Evolutionary conservation across 2,329 filamentous ascomycete species (phyloP), one percentile per base, ranked within the genome.

Genomic region (Colletotrichum orchidophilum): DNA sequence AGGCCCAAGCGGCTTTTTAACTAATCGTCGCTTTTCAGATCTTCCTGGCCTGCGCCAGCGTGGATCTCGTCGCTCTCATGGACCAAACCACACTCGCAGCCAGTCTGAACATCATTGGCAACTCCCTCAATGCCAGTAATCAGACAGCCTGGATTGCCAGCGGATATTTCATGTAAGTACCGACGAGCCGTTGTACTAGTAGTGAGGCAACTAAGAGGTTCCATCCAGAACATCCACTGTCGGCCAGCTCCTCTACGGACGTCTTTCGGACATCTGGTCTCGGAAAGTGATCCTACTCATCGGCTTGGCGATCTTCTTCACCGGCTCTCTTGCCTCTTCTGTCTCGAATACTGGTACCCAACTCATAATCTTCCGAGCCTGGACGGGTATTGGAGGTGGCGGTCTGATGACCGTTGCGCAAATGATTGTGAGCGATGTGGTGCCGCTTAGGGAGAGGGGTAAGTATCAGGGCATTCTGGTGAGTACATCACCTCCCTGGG

Each of bases 1-100:
- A 42, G 0, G 8, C 9, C 2, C 0, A 26, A 26, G 3, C 12
- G 11, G 6, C 24, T 24, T 13, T n/a, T 27, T 33, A 4, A 27
- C 8, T 27, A 5, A 59, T 35, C 35, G 6, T 15, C 18, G n/a
- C 18, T 46, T 21, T 46, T 3, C 65, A 88, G 87, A 88, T 89
- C 72, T 90, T 90, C 72, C 78, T 90, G 15, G 86, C 87, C 18
- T 89, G 87, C 71, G 84, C 87, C 54, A 87, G 82, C 26, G 85
- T 88, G 67, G 87, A 90, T 62, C 77, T 90, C 49, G 75, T 88
- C 35, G 86, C 87, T 0, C 79, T 89, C 60, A 88, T 89, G 81
- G 87, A 89, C 75, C 87, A 90, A 76, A 90, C 87, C 0, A 88
- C 86, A 2, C 78, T 90, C 35, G 87, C 87, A 0, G 82, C 85